A percentile compares a stretch with the other conserved stretches of the same genome.
Conservation (phyloP, 768 basidiomycete species). For the Epithele typhae region DNA sequence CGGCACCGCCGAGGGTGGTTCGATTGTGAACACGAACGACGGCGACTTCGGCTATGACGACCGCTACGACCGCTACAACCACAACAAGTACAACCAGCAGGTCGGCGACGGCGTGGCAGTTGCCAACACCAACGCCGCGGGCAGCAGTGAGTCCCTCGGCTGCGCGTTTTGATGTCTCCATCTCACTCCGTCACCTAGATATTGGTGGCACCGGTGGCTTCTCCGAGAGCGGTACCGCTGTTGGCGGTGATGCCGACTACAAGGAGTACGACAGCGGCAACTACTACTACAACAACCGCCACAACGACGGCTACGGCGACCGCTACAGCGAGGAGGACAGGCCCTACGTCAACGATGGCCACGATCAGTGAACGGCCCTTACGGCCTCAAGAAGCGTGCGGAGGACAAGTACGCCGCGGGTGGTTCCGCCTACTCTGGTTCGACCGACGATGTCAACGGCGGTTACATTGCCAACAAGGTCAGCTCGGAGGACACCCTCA, state of each 20-base stretch:
- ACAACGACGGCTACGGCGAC: no score
- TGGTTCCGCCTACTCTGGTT: constrained; percentile 21
- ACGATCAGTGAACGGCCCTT: no score
- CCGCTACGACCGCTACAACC: not conserved
- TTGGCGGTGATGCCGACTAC: constrained; percentile 12
- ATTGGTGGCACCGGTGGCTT: constrained; percentile 11
- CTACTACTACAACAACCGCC: no score
- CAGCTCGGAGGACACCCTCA: constrained; percentile 3
- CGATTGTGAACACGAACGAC: constrained; percentile 6
- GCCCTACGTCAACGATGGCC: no score
- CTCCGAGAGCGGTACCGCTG: constrained; percentile 16
- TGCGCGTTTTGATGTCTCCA: not conserved
- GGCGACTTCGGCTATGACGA: not conserved
- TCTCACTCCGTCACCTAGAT: not conserved
- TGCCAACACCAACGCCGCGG: not conserved
- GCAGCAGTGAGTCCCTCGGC: constrained; percentile 2
- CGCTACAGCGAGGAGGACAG: no score
- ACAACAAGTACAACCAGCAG: not conserved
- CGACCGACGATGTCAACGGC: constrained; percentile 13
- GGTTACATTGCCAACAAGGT: constrained; percentile 15
- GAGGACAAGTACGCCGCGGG: constrained; percentile 16
- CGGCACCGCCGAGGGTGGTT: constrained; percentile 14
- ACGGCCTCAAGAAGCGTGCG: constrained; percentile 13
- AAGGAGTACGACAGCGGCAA: no score
- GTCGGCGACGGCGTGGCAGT: no score